Conservation (phyloP, 768 basidiomycete genomes). For the Trametes coccinea region DNA sequence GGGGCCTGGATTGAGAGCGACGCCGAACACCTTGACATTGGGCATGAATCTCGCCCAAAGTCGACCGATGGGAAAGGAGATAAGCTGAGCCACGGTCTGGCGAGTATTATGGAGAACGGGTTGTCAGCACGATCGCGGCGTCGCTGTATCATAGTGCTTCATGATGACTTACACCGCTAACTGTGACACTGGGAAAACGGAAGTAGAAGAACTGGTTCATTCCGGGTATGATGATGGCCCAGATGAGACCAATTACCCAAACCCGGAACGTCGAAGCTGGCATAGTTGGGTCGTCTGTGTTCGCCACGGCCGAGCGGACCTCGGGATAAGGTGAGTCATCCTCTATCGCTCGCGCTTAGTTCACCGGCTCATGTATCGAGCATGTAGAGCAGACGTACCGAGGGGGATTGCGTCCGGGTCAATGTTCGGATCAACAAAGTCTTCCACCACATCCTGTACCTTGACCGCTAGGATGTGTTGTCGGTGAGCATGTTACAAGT, state of each 20-base stretch:
- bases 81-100: constrained; percentile 67
- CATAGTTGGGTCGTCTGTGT: constrained; percentile 63
- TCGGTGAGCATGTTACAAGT: not conserved
- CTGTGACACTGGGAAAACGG: constrained; percentile 65
- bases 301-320: constrained; percentile 51
- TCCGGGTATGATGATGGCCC: constrained; percentile 57
- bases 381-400: constrained; percentile 15
- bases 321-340: constrained; percentile 32
- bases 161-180: constrained; percentile 43
- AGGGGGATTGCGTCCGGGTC: constrained; percentile 32
- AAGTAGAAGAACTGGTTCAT: constrained; percentile 80
- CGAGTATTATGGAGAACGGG: too few relatives aligned
- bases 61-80: constrained; percentile 69
- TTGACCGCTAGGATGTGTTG: not conserved
- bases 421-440: constrained; percentile 37
- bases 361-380: not conserved
- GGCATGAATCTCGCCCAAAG: constrained; percentile 56
- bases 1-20: constrained; percentile 70
- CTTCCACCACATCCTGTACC: constrained; percentile 21
- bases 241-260: constrained; percentile 52
- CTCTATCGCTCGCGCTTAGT: constrained; percentile 10
- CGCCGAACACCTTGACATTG: constrained; percentile 54
- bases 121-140: too few relatives aligned
- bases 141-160: not conserved
- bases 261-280: constrained; percentile 48